Evolutionary conservation across 2,329 filamentous ascomycete species (phyloP).

Genomic region (Colletotrichum sp.): DNA sequence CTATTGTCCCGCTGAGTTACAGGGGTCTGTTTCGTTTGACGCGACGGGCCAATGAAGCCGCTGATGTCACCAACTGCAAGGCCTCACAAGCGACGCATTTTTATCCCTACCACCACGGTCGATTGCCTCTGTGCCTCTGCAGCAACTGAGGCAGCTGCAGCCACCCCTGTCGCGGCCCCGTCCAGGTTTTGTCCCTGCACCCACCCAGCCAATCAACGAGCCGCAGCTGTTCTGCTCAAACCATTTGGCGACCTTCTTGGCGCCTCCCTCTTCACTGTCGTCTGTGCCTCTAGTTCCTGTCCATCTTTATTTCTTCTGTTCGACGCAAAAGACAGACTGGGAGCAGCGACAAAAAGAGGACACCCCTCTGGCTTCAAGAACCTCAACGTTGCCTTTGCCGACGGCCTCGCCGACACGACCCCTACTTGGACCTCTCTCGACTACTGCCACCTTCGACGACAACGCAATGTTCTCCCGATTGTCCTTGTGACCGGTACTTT

Average conservation of each 20-base stretch:
- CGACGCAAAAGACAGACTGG: background rate
- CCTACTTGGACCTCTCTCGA: background rate
- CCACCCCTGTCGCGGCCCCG: background rate
- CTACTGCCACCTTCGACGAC: background rate
- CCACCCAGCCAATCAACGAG: slow-evolving; percentile 14
- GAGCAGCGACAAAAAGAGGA: background rate
- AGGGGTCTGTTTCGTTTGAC: slow-evolving; percentile 23
- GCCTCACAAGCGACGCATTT: background rate
- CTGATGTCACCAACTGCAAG: slow-evolving; percentile 36
- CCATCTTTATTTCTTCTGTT: background rate
- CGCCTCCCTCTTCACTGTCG: background rate
- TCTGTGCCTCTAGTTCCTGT: background rate
- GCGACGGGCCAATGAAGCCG: slow-evolving; percentile 34
- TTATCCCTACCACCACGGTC: background rate
- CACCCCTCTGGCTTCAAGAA: background rate
- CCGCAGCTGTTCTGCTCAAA: background rate
- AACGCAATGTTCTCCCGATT: background rate
- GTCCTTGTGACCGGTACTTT: background rate
- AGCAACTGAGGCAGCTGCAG: slow-evolving; percentile 10
- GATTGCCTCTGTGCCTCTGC: slow-evolving; percentile 1
- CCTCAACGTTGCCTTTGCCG: background rate
- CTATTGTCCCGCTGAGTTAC: slow-evolving; percentile 1
- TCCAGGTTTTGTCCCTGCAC: background rate
- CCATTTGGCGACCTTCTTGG: slow-evolving; percentile 1
- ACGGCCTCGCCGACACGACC: background rate